Percentiles rank a stretch among this genome's conserved stretches.
phyloP scores from a whole-genome alignment of 1,284 basidiomycete genomes.

The Cryptococcus sp. region DNA sequence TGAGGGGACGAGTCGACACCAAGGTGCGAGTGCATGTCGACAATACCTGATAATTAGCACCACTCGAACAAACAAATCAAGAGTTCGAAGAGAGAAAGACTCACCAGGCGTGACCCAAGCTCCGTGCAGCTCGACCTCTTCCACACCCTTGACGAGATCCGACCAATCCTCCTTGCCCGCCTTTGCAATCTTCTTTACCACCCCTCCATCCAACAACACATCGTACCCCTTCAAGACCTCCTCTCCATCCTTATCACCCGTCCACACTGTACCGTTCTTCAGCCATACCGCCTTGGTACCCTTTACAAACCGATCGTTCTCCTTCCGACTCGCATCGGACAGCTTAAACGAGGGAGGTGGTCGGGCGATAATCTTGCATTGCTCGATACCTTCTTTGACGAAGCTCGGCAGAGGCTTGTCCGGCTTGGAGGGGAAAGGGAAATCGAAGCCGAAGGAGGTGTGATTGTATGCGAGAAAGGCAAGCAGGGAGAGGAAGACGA shows the following conservation, averaged over 20 bases:
- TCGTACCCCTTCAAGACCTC: constrained; percentile 55
- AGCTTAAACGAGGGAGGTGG: constrained; percentile 22
- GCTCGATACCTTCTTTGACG: constrained; percentile 35
- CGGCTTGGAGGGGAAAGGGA: constrained; percentile 22
- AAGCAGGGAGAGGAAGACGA: neutral
- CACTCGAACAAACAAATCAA: neutral
- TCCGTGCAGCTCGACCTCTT: constrained; percentile 46
- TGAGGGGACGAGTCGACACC: constrained; percentile 62
- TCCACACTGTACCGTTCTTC: constrained; percentile 73
- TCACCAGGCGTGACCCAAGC: constrained; percentile 50
- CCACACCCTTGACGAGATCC: constrained; percentile 13
- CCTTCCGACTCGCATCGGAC: constrained; percentile 53
- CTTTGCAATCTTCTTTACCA: constrained; percentile 47
- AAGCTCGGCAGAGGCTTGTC: constrained; percentile 19
- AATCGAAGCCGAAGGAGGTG: constrained; percentile 10
- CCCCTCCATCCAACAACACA: constrained; percentile 48
- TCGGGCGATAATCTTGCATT: constrained; percentile 32
- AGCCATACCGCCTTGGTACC: constrained; percentile 64
- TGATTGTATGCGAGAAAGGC: neutral
- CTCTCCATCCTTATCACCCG: constrained; percentile 58
- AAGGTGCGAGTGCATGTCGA: constrained; percentile 75
- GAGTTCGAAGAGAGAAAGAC: neutral
- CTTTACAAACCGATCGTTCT: constrained; percentile 64
- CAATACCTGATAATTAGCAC: constrained; percentile 47
- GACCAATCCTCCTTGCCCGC: constrained; percentile 17